Conservation (phyloP, 2,329 filamentous ascomycete species). For the Beauveria rudraprayagi region DNA sequence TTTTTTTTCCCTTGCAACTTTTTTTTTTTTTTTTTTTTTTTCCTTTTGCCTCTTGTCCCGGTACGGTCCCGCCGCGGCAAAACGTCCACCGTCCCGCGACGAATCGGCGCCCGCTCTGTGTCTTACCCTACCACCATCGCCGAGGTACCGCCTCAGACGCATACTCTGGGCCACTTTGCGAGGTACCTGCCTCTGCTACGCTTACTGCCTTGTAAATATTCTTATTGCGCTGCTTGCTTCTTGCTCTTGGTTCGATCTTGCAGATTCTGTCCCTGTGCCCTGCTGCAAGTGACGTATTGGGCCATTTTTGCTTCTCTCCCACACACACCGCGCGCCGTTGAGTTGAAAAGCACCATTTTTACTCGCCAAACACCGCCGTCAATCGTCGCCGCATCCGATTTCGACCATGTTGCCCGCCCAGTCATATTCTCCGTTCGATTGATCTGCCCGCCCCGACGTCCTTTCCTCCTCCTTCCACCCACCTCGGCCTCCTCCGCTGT, state of each 20-base stretch:
- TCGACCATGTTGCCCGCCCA: constrained; percentile 5
- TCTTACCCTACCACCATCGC: too few relatives aligned
- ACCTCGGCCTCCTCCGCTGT: not conserved
- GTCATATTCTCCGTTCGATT: constrained; percentile 6
- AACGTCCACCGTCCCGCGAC: too few relatives aligned
- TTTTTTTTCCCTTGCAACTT: too few relatives aligned
- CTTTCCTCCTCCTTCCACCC: not conserved
- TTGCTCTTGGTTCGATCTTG: not conserved
- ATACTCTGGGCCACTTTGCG: too few relatives aligned
- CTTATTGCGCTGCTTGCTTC: not conserved
- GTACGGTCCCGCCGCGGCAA: too few relatives aligned
- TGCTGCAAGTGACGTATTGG: constrained; percentile 3
- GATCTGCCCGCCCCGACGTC: not conserved
- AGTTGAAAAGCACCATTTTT: not conserved
- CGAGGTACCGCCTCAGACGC: too few relatives aligned
- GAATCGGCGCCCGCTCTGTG: too few relatives aligned
- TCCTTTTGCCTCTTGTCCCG: too few relatives aligned
- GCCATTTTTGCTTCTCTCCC: not conserved
- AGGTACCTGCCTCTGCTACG: not conserved
- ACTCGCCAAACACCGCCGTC: not conserved
- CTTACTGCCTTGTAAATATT: not conserved
- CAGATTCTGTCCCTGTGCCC: not conserved
- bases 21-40: too few relatives aligned
- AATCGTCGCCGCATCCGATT: not conserved
- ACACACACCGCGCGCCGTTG: not conserved